Conservation (phyloP, 176 grass and related monocot genomes). For the Bothriochloa decipiens region DNA sequence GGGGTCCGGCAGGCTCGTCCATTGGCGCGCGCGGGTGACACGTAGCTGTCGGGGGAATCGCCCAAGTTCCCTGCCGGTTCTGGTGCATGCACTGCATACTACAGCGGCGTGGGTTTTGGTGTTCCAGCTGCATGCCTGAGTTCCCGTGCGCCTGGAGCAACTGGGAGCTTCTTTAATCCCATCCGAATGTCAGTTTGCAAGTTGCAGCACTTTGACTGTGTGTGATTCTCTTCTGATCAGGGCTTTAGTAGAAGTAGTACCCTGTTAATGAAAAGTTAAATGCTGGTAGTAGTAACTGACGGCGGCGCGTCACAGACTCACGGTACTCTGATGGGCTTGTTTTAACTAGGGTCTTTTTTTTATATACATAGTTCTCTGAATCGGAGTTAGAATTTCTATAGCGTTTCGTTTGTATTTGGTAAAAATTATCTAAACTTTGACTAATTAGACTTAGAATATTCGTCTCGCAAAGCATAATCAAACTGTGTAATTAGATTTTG, state of each 20-base stretch:
- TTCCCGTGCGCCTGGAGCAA: slow-evolving; percentile 17
- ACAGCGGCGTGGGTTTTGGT: neutral
- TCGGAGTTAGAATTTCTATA: too few relatives aligned
- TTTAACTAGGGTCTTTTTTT: too few relatives aligned
- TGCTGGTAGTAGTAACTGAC: too few relatives aligned
- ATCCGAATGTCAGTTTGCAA: slow-evolving; percentile 11
- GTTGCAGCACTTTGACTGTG: neutral
- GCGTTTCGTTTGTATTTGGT: too few relatives aligned
- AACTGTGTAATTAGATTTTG: too few relatives aligned
- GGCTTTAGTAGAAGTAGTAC: neutral
- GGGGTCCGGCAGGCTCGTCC: slow-evolving; percentile 2
- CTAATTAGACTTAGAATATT: too few relatives aligned
- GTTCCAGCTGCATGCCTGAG: neutral
- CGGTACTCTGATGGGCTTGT: neutral
- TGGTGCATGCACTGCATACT: neutral
- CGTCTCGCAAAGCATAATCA: too few relatives aligned
- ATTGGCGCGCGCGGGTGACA: slow-evolving; percentile 46
- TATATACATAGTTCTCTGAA: too few relatives aligned
- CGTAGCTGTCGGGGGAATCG: slow-evolving; percentile 29
- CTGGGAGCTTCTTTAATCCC: neutral
- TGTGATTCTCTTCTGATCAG: neutral
- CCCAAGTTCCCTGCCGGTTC: neutral
- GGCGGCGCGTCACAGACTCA: neutral
- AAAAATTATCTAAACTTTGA: too few relatives aligned
- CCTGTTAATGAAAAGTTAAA: neutral